phyloP scores from a whole-genome alignment of 1,284 basidiomycete species.

The Microbotryum scabiosae region DNA sequence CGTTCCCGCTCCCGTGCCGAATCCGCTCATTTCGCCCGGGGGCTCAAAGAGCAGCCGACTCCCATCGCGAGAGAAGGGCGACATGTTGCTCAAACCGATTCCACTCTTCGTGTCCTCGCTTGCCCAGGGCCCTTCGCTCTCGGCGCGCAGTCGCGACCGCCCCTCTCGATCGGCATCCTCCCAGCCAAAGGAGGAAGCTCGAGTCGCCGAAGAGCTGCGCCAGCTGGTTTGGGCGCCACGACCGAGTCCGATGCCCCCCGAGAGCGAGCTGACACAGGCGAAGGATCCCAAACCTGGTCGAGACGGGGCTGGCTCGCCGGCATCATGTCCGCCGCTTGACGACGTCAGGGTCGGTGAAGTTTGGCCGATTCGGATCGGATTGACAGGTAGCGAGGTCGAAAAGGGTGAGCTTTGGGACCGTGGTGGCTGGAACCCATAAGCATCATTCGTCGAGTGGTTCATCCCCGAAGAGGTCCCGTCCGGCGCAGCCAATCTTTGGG shows the following conservation, averaged over 20 bases:
- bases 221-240: constrained; percentile 7
- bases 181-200: constrained; percentile 12
- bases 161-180: constrained; percentile 23
- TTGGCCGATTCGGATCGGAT: constrained; percentile 7
- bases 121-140: background rate
- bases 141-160: constrained; percentile 11
- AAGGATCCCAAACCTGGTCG: constrained; percentile 6
- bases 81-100: constrained; percentile 35
- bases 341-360: constrained; percentile 1
- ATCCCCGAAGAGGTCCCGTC: background rate
- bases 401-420: constrained; percentile 2
- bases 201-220: constrained; percentile 5
- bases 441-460: constrained; percentile 5
- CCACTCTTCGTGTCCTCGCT: constrained; percentile 9
- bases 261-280: background rate
- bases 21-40: constrained; percentile 3
- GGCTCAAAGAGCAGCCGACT: constrained; percentile 16
- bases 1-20: constrained; percentile 5
- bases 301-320: background rate
- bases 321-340: constrained; percentile 2
- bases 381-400: constrained; percentile 22
- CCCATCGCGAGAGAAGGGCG: constrained; percentile 34
- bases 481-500: background rate
- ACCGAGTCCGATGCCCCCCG: background rate
- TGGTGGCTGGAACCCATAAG: constrained; percentile 23